Evolutionary conservation across 2,329 filamentous ascomycete species (phyloP), one percentile per base, ranked within the genome.

Genomic region (Arthrobotrys pseudoclavata): DNA sequence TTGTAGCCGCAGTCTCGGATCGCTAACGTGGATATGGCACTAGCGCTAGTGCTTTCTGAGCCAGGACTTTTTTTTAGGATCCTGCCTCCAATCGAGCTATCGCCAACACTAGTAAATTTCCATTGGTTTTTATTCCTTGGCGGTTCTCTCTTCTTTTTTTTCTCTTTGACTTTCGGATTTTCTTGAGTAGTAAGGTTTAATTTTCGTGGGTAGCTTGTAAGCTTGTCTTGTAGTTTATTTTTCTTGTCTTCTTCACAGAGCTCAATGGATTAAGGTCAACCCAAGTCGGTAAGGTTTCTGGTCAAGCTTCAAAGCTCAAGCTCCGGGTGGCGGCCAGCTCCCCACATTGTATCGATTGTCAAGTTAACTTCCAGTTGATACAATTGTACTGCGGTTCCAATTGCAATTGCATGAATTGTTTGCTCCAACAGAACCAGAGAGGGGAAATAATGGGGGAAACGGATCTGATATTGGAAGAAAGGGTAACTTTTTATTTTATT

Each of bases 61-160:
- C 69, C 40, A 76, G 72, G 57, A 48, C 72, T 22, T 60, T 76
- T 70, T 70, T 76, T 76, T 76, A 70, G 71, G 71, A 76, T 76
- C 67, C 68, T 70, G 69, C 72, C 64, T 70, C 60, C 52, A 76
- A 76, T 76, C 60, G 72, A 50, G 52, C 40, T 57, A 76, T 69
- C 55, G 50, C 71, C 63, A 76, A 50, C 53, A 69, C 50, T 60
- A 63, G 57, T 29, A 63, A 24, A 22, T 52, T 68, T 45, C 60
- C 18, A 50, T 67, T 40, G 20, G 45, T 50, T 50, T 42, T 18
- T 68, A 45, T 57, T 48, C 52, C 40, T 48, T 55, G 40, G 45
- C 34, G 9, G 20, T 22, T 9, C 3, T 34, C n/a, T 37, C 10
- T 37, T 37, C 10, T 37, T 57, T 60, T 60, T 34, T 22, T 48